These are phyloP conservation scores for Sporodiniella umbellata DNA, from an alignment of 371 early-diverging fungal species.

Conservation along the genomic window DNA sequence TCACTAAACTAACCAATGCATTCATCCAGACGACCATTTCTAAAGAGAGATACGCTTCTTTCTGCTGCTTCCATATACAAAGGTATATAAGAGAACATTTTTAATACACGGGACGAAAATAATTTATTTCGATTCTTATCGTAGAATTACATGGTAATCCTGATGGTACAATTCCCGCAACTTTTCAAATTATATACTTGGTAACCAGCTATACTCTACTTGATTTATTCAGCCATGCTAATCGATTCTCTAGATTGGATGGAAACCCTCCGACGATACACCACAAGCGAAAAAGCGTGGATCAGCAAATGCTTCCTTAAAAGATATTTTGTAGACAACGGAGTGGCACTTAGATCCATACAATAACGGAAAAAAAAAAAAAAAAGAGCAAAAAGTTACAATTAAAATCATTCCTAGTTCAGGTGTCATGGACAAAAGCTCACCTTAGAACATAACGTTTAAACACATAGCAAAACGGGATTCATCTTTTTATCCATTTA, in stretches of 20 bases:
- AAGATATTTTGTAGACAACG: conserved; percentile 44
- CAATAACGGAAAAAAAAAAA: neutral
- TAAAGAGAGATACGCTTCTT: conserved; percentile 78
- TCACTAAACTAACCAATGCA: neutral
- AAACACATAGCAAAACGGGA: too few species aligned
- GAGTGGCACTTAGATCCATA: conserved; percentile 1
- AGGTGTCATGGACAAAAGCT: neutral
- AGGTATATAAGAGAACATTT: conserved; percentile 42
- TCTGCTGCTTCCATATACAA: conserved; percentile 89
- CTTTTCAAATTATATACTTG: conserved; percentile 87
- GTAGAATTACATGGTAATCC: conserved; percentile 84
- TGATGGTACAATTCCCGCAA: conserved; percentile 92
- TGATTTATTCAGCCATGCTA: too few species aligned
- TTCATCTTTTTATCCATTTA: too few species aligned
- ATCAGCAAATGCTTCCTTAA: conserved; percentile 67
- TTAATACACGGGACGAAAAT: neutral
- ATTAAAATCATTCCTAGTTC: conserved; percentile 13
- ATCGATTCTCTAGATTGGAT: conserved; percentile 64
- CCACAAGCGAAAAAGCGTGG: conserved; percentile 74
- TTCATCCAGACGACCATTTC: conserved; percentile 51
- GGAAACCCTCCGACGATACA: conserved; percentile 79
- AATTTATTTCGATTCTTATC: neutral
- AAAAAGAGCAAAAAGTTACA: too few species aligned
- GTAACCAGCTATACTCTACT: too few species aligned
- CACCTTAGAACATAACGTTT: too few species aligned